Evolutionary conservation across 2,329 filamentous ascomycete species (phyloP), one percentile per base, ranked within the genome.

Genomic region (Neurospora sp.): DNA sequence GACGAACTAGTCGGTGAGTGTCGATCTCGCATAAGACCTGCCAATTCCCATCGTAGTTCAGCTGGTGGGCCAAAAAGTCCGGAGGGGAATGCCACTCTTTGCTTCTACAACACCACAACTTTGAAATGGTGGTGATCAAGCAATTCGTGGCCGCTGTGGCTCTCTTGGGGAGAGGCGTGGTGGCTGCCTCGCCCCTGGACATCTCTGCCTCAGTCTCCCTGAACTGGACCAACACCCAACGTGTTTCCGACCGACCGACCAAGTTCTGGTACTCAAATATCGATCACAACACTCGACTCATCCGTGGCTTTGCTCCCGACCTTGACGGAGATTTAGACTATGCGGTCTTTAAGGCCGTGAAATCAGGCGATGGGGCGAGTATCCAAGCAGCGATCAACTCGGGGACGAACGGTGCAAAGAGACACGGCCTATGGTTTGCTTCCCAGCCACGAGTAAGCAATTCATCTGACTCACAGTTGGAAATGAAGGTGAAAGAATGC

Each of bases 221-320:
- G 12, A 62, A 62, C 23, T 62, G 12, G 52, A 62, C 52, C 23
- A 36, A 8, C 28, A 12, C 15, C 33, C 52, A 62, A 2, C 1
- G 12, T 15, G 23, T 73, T 33, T 57, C 68, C n/a, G 71, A 72
- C 67, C 70, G 71, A 62, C 66, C 72, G 28, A 77, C 74, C 39
- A 77, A 74, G 66, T 83, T 80, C 73, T 83, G 81, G 80, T 83
- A 83, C 73, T 75, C 81, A 41, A 80, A 81, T 68, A 77, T 83
- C 74, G 81, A 83, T 68, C 82, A 83, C 70, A 77, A 77, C 0
- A 77, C 76, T 0, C 77, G 76, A 1, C 28, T 75, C 1, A 69
- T 77, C 17, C 77, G 81, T 8, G 81, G 81, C 6, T 82, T 77
- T 69, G 81, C 81, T 1, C 82, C 81, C 1, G 79, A 82, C 62